Evolutionary conservation across 225 moss, liverwort and hornwort species (phyloP), one percentile per base, ranked within the genome.

Genomic region (Sphagnum contortum): DNA sequence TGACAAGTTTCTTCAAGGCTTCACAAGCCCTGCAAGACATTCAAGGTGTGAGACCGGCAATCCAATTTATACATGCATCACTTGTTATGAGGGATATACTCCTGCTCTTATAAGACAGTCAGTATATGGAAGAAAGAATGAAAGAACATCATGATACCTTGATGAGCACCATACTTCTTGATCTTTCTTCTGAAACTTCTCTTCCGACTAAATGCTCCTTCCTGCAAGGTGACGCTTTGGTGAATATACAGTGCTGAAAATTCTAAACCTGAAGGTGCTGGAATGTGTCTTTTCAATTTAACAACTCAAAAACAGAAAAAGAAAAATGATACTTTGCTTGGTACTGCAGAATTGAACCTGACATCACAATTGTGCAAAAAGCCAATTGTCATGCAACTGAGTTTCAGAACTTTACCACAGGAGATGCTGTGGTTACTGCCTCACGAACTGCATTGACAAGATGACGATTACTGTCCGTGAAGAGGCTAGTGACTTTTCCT

Each of bases 401-500:
- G 44, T 47, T 4, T 13, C 50, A 46, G 55, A 12, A 14, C 6
- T 65, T 69, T 75, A 84, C 96, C 79, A 98, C 87, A 68, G 90
- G 84, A 60, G 77, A 70, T 57, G 80, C 74, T 66, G 81, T 75
- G n/a, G 80, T 68, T 12, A 87, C 80, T 44, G 98, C 89, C 44
- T 84, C 82, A 6, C 80, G 85, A 64, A 98, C 89, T 50, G 91
- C 93, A 55, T 79, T 85, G 12, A 93, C 98, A 71, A 98, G 93
- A 11, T 85, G 84, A 44, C 74, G 64, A 61, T 79, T 93, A 4
- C 83, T 82, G 49, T 83, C 86, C 2, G 86, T 89, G 48, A 75
- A 98, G 44, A 98, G 81, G 72, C 87, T 98, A 9, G 98, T 98
- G 67, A 91, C 93, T 14, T 89, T 71, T 12, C 98, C 98, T 3